phyloP scores from a whole-genome alignment of 2,329 filamentous ascomycete genomes.

The Fusarium sp. region DNA sequence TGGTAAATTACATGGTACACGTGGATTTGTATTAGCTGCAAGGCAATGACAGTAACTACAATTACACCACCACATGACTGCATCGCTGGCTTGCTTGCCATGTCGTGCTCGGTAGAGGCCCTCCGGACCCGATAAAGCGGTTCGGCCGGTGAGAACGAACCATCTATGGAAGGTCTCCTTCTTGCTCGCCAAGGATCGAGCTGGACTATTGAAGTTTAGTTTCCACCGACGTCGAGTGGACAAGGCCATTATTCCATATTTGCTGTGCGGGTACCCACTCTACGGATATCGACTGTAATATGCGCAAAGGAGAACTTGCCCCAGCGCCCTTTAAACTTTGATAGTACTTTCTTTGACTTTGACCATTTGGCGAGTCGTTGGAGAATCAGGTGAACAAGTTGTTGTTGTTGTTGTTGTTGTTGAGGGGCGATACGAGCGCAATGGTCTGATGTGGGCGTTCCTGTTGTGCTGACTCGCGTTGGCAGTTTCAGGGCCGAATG shows the following conservation, averaged over 20 bases:
- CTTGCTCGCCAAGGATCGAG: not conserved
- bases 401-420: not conserved
- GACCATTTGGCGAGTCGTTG: not conserved
- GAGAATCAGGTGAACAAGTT: constrained; percentile 16
- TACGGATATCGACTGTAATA: not conserved
- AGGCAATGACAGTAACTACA: too few relatives aligned
- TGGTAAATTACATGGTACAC: not conserved
- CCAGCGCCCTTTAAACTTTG: not conserved
- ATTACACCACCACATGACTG: too few relatives aligned
- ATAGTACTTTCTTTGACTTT: too few relatives aligned
- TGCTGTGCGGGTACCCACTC: not conserved
- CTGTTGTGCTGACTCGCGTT: not conserved
- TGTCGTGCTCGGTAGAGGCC: not conserved
- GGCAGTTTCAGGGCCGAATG: not conserved
- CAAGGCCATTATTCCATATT: too few relatives aligned
- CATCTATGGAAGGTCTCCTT: constrained; percentile 1
- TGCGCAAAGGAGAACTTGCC: not conserved
- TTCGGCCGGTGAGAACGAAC: constrained; percentile 11
- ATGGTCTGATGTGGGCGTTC: constrained; percentile 5
- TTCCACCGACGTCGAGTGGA: too few relatives aligned
- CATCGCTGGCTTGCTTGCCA: too few relatives aligned
- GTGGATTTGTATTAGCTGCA: too few relatives aligned
- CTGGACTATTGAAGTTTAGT: too few relatives aligned
- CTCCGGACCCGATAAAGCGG: constrained; percentile 13
- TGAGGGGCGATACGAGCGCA: constrained; percentile 2